Conservation (phyloP, 345 rosid species). For the Geranium rotundifolium region DNA sequence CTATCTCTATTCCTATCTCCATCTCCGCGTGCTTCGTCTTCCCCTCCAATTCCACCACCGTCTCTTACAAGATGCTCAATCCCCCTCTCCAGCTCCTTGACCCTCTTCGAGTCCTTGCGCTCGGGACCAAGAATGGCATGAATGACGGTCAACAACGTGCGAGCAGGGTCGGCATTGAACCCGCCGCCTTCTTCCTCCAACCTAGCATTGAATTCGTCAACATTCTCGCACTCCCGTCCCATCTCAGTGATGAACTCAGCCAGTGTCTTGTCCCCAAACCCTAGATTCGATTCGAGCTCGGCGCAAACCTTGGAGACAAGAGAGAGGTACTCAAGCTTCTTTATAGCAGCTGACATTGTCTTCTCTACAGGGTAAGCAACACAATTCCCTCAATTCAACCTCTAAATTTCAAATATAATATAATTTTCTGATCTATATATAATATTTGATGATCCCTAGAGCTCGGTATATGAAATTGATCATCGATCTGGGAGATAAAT, state of each 20-base stretch:
- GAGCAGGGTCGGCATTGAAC: conserved; percentile 74
- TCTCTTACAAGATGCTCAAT: conserved; percentile 24
- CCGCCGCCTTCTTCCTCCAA: conserved; percentile 69
- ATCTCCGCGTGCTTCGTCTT: background rate
- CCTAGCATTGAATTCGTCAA: conserved; percentile 58
- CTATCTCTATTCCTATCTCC: conserved; percentile 9
- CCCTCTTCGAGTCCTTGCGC: conserved; percentile 30
- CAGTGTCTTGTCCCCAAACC: conserved; percentile 58
- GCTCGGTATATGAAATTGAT: no score
- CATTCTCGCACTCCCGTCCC: conserved; percentile 48
- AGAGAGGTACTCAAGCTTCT: conserved; percentile 41
- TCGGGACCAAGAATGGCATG: conserved; percentile 73
- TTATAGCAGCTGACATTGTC: background rate
- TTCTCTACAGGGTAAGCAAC: background rate
- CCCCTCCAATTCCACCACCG: background rate
- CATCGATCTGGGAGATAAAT: no score
- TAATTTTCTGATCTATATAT: no score
- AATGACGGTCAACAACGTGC: conserved; percentile 60
- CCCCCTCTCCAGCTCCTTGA: conserved; percentile 55
- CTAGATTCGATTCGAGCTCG: conserved; percentile 69
- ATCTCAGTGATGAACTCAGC: conserved; percentile 74
- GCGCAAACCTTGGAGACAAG: conserved; percentile 81
- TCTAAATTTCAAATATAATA: no score
- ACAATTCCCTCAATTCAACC: no score
- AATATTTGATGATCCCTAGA: no score